Conservation (phyloP, 306 rosid species). For the Arachis stenosperma region DNA sequence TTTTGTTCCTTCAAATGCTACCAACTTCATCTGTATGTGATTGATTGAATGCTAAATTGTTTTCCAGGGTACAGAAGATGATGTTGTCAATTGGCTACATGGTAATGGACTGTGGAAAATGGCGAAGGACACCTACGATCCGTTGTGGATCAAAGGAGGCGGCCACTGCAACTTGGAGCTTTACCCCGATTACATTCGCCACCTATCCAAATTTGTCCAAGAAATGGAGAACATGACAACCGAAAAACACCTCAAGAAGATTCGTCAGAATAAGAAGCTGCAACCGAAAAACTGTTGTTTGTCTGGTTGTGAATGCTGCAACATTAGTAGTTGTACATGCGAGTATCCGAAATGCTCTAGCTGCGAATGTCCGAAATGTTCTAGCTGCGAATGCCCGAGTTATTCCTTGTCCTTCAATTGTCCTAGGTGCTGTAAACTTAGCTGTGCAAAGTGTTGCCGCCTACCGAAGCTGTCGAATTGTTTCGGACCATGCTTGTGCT, state of each 20-base stretch:
- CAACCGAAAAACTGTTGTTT: slow-evolving; percentile 34
- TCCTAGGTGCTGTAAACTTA: slow-evolving; percentile 45
- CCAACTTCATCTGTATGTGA: slow-evolving; percentile 4
- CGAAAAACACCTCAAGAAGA: slow-evolving; percentile 65
- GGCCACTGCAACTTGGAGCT: slow-evolving; percentile 99
- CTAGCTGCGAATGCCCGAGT: slow-evolving; percentile 40
- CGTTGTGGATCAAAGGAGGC: slow-evolving; percentile 96
- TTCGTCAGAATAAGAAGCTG: slow-evolving; percentile 48
- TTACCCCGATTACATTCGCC: slow-evolving; percentile 93
- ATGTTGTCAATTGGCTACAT: slow-evolving; percentile 90
- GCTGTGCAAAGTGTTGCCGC: slow-evolving; percentile 51
- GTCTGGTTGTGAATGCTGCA: slow-evolving; percentile 46
- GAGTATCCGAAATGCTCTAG: slow-evolving; percentile 50
- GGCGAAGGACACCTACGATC: slow-evolving; percentile 90
- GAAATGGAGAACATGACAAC: slow-evolving; percentile 94
- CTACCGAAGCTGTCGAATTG: slow-evolving; percentile 46
- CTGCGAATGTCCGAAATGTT: slow-evolving; percentile 52
- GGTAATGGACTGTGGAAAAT: slow-evolving; percentile 88
- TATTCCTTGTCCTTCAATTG: slow-evolving; percentile 52
- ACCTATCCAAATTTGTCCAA: slow-evolving; percentile 75
- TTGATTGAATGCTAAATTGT: slow-evolving; percentile 31
- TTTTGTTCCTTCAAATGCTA: not conserved
- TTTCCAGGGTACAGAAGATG: slow-evolving; percentile 94
- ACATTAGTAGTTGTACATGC: slow-evolving; percentile 47
- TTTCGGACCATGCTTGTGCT: slow-evolving; percentile 48